Evolutionary conservation across 2,329 filamentous ascomycete species (phyloP).

Genomic region (Microsporum audouinii): DNA sequence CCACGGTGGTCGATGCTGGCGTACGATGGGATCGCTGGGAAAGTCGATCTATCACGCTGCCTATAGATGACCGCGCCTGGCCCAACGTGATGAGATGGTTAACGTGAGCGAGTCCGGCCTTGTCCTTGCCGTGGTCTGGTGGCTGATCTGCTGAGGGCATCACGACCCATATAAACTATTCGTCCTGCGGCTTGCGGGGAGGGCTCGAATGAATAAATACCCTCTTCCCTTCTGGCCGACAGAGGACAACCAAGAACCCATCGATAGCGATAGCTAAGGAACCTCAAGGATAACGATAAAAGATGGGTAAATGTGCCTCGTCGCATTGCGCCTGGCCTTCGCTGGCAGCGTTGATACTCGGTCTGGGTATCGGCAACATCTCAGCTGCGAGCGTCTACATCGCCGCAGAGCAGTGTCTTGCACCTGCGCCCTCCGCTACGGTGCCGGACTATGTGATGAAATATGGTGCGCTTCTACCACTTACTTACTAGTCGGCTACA

Average conservation of each 20-base stretch:
- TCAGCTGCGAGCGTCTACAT: neutral
- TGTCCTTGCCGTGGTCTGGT: neutral
- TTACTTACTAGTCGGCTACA: neutral
- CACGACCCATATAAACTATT: neutral
- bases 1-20: slow-evolving; percentile 1
- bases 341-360: neutral
- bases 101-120: slow-evolving; percentile 1
- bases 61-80: neutral
- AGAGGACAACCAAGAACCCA: neutral
- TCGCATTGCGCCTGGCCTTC: neutral
- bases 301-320: neutral
- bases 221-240: no score
- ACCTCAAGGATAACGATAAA: neutral
- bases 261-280: neutral
- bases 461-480: slow-evolving; percentile 29
- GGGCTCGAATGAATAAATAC: no score
- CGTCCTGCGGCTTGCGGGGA: no score
- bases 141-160: neutral
- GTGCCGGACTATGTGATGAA: slow-evolving; percentile 37
- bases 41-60: neutral
- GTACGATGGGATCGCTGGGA: neutral
- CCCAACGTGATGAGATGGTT: slow-evolving; percentile 1
- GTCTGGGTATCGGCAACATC: neutral
- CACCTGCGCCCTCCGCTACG: neutral
- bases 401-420: neutral